These are phyloP conservation scores for Limnanthes douglasii DNA, from an alignment of 345 rosid genomes.

Conservation along the genomic window DNA sequence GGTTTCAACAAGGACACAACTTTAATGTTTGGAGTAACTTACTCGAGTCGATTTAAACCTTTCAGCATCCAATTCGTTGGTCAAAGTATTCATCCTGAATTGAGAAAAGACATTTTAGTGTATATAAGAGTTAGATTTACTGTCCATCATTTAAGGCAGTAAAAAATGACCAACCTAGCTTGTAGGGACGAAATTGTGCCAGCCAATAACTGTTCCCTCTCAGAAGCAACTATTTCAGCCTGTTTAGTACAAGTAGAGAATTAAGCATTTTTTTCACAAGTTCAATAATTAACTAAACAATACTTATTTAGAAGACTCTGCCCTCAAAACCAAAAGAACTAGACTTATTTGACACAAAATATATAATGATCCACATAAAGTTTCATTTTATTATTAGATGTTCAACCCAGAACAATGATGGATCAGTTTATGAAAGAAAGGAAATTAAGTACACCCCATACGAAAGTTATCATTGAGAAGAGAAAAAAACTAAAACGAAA, in stretches of 20 bases:
- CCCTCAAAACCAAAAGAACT: too few relatives aligned
- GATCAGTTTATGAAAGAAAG: not conserved
- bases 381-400: too few relatives aligned
- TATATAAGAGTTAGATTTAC: constrained; percentile 8
- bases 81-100: constrained; percentile 59
- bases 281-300: not conserved
- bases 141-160: not conserved
- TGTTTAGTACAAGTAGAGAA: constrained; percentile 18
- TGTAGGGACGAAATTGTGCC: constrained; percentile 58
- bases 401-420: not conserved
- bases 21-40: constrained; percentile 12
- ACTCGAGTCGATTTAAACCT: constrained; percentile 53
- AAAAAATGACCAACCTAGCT: constrained; percentile 36
- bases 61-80: constrained; percentile 65
- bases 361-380: too few relatives aligned
- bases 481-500: not conserved
- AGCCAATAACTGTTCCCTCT: constrained; percentile 60
- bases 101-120: not conserved
- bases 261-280: too few relatives aligned
- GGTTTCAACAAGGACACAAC: not conserved
- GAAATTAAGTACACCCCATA: constrained; percentile 1
- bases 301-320: not conserved
- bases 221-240: constrained; percentile 45
- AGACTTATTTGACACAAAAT: too few relatives aligned
- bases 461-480: not conserved